These are phyloP conservation scores for Rutstroemia sp. DNA, from an alignment of 2,329 filamentous ascomycete genomes.

Conservation along the genomic window DNA sequence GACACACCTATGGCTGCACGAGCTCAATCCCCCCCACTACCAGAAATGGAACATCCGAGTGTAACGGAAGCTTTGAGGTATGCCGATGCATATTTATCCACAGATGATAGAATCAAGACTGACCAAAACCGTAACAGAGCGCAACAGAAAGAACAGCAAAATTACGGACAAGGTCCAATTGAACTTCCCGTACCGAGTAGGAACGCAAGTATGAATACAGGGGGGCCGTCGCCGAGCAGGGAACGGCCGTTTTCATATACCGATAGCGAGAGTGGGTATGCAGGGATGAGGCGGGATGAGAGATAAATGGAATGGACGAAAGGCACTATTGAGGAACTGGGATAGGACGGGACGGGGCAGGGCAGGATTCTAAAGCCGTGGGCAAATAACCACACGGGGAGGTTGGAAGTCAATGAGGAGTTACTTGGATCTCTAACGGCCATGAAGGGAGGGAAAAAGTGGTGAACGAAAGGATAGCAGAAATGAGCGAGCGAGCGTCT, in stretches of 20 bases:
- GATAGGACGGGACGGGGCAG: too few relatives aligned
- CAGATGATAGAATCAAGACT: background rate
- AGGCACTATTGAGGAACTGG: too few relatives aligned
- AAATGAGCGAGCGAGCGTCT: too few relatives aligned
- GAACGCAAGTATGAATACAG: background rate
- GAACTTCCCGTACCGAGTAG: constrained; percentile 5
- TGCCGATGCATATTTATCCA: too few relatives aligned
- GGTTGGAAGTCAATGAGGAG: too few relatives aligned
- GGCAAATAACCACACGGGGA: too few relatives aligned
- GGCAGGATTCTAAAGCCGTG: too few relatives aligned
- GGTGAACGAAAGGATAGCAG: too few relatives aligned
- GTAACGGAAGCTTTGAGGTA: constrained; percentile 5
- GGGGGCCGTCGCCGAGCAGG: background rate
- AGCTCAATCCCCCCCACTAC: background rate
- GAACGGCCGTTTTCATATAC: constrained; percentile 7
- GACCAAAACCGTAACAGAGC: background rate
- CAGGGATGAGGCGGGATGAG: background rate
- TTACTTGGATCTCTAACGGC: too few relatives aligned
- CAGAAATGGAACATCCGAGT: constrained; percentile 6
- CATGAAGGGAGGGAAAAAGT: too few relatives aligned
- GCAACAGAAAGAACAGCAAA: constrained; percentile 2
- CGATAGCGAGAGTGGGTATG: constrained; percentile 9
- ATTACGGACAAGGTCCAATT: background rate
- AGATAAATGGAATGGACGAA: background rate
- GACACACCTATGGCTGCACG: background rate